Base-by-base conservation (phyloP, 495 filamentous ascomycete genomes). In the Penicillium steckii region DNA sequence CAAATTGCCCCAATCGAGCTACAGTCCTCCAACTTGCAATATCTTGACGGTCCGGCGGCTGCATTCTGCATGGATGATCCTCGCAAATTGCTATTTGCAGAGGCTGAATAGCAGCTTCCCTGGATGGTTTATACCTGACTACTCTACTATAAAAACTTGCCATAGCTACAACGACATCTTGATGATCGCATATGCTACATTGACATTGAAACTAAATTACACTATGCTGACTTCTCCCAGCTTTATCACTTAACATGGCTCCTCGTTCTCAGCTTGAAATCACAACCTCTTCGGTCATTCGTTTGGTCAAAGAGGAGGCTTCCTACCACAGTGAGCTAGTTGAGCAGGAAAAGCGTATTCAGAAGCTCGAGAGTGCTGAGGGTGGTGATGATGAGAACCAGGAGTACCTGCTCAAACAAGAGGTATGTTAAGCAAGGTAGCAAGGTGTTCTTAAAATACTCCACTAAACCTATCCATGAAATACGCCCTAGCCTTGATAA, bases 231-330 rank as follows among this genome's bases (percentile, higher is more conserved):
- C 48, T 22, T 25, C 17, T 6, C 26, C 38, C 13, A 23, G 21
- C 38, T 41, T 13, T 12, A 41, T 21, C 38, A 35, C 48, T 55
- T 48, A 67, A 12, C 41, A 95, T 93, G 89, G 77, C 86, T 6
- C 80, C 88, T 8, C 88, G 88, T 26, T 84, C 86, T 8, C 80
- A 80, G 57, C 78, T 96, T 51, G 73, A 81, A 41, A 90, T 94
- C 57, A 78, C 81, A 43, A 91, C 87, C 15, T 82, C 83, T 41
- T 80, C 86, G 18, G 78, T 97, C 59, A 73, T 81, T 58, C 90
- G 93, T 46, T 79, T 97, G 44, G 82, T 96, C 48, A 96, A 96
- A 68, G 94, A 98, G 68, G 90, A 96, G 64, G 76, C 78, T 27
- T 91, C 84, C 66, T 97, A 98, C 74, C 88, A 90, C 70, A 85